A percentile compares a stretch with the other conserved stretches of the same genome.
Evolutionary conservation across 1,284 basidiomycete species (phyloP).

Genomic region (Trichosporon faecale): DNA sequence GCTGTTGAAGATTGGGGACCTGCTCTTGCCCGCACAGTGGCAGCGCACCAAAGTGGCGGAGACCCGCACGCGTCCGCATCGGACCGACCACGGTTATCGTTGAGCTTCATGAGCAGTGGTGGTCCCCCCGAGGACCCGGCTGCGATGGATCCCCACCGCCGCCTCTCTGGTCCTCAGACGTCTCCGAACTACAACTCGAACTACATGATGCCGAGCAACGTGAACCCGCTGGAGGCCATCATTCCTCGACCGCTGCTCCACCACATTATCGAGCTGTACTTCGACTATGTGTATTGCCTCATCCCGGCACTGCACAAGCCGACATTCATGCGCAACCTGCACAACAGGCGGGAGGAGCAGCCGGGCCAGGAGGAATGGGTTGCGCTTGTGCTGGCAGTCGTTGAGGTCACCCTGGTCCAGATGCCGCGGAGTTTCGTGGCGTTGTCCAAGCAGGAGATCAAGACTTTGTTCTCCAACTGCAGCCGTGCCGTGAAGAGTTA

Average conservation of each 20-base stretch:
- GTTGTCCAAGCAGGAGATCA: slow-evolving; percentile 37
- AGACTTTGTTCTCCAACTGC: slow-evolving; percentile 30
- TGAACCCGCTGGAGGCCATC: slow-evolving; percentile 44
- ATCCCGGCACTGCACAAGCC: slow-evolving; percentile 62
- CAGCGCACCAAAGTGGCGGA: slow-evolving; percentile 9
- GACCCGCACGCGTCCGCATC: not conserved
- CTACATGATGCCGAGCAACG: not conserved
- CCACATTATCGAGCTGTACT: slow-evolving; percentile 72
- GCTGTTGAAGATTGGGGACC: slow-evolving; percentile 24
- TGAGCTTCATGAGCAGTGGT: slow-evolving; percentile 10
- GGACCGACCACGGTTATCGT: slow-evolving; percentile 1
- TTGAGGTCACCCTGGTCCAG: slow-evolving; percentile 71
- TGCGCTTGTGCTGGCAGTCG: slow-evolving; percentile 76
- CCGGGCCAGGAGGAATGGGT: slow-evolving; percentile 67
- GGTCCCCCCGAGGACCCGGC: not conserved
- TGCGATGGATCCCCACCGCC: not conserved
- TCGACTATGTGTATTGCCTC: slow-evolving; percentile 80
- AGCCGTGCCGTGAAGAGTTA: slow-evolving; percentile 21
- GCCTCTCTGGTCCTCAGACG: not conserved
- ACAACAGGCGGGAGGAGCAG: slow-evolving; percentile 71
- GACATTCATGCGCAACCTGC: slow-evolving; percentile 79
- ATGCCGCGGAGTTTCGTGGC: slow-evolving; percentile 40
- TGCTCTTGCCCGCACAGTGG: slow-evolving; percentile 12
- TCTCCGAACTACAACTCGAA: slow-evolving; percentile 5
- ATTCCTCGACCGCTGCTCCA: slow-evolving; percentile 39